These are phyloP conservation scores for Eimeria falciformis DNA, from an alignment of 169 alveolate genomes.

Conservation along the genomic window DNA sequence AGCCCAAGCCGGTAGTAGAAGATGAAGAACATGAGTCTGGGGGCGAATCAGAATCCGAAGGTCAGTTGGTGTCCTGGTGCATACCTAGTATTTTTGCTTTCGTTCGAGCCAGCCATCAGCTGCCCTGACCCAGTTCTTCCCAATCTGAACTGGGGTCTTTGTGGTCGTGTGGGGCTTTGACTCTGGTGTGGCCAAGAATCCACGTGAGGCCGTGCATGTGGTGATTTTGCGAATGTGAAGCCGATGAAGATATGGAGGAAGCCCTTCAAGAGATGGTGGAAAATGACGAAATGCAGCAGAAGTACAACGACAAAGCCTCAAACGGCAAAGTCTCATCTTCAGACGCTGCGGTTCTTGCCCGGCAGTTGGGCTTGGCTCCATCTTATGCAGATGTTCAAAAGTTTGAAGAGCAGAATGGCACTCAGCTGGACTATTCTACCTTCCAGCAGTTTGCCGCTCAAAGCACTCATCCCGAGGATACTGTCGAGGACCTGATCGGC, in stretches of 20 bases:
- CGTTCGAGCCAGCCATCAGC: too few relatives aligned
- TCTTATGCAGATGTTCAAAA: conserved; percentile 81
- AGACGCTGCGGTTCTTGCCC: conserved; percentile 70
- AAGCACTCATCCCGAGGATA: conserved; percentile 84
- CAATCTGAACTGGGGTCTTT: not conserved
- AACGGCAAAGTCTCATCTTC: conserved; percentile 72
- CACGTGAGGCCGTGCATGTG: not conserved
- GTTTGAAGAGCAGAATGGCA: conserved; percentile 80
- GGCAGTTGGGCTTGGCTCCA: conserved; percentile 85
- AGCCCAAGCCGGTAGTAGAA: conserved; percentile 81
- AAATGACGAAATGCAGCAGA: conserved; percentile 77
- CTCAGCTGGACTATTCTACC: conserved; percentile 79
- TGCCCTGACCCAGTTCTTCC: not conserved
- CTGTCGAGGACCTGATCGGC: conserved; percentile 80
- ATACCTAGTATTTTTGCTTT: too few relatives aligned
- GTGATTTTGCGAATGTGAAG: conserved; percentile 4
- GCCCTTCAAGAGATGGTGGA: conserved; percentile 83
- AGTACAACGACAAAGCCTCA: conserved; percentile 79
- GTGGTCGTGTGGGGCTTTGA: not conserved
- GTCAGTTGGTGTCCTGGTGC: conserved; percentile 6
- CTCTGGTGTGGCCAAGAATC: too few relatives aligned
- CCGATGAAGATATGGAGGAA: conserved; percentile 79
- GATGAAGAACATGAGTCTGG: conserved; percentile 75
- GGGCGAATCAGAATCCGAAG: conserved; percentile 63
- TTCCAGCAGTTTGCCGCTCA: conserved; percentile 81